phyloP scores from a whole-genome alignment of 495 filamentous ascomycete genomes.

The Penicillium arizonense region DNA sequence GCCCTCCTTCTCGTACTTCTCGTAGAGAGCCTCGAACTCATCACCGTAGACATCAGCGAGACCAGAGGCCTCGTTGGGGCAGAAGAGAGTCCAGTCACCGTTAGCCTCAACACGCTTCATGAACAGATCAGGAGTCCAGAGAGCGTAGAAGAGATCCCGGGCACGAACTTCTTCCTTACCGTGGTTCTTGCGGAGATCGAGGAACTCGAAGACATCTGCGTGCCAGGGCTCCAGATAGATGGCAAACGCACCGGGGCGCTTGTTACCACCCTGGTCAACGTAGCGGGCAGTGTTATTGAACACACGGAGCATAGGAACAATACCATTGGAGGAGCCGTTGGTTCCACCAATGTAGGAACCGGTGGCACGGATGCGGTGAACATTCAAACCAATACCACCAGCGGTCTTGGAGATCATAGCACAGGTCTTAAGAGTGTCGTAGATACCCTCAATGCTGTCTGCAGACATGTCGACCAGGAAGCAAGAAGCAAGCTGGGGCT shows the following conservation, averaged over 20 bases:
- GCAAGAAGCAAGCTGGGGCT: conserved; percentile 91
- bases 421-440: conserved; percentile 98
- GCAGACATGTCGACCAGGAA: conserved; percentile 99
- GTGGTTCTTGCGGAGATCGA: conserved; percentile 98
- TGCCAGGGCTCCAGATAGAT: conserved; percentile 99
- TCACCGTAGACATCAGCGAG: conserved; percentile 96
- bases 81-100: conserved; percentile 94
- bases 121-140: conserved; percentile 98
- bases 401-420: conserved; percentile 99
- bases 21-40: conserved; percentile 93
- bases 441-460: conserved; percentile 98
- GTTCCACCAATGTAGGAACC: conserved; percentile 97
- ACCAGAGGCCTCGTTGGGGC: conserved; percentile 91
- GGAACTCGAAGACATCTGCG: conserved; percentile 93
- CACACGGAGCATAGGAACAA: conserved; percentile 95
- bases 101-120: conserved; percentile 99
- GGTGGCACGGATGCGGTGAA: conserved; percentile 93
- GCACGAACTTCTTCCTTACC: conserved; percentile 97
- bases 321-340: conserved; percentile 95
- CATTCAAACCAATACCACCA: conserved; percentile 93
- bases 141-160: conserved; percentile 94
- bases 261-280: conserved; percentile 98
- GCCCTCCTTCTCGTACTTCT: conserved; percentile 88
- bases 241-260: conserved; percentile 96
- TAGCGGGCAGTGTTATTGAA: conserved; percentile 99